Evolutionary conservation across 192 early-diverging fungal species (phyloP), one percentile per base, ranked within the genome.

Genomic region (Coemansia sp.): DNA sequence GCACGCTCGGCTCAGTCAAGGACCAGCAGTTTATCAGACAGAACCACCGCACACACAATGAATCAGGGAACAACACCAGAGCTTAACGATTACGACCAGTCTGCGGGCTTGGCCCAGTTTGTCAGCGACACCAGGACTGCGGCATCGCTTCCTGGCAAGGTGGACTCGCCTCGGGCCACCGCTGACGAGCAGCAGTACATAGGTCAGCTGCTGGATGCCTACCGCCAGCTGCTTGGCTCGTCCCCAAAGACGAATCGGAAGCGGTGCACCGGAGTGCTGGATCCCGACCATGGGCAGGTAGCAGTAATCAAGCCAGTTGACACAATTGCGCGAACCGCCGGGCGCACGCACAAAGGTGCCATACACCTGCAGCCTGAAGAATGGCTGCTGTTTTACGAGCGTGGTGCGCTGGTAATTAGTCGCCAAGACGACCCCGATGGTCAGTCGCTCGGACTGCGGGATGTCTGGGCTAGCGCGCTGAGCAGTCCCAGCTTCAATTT

Each of bases 361-460:
- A 46, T 55, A 5, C 20, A 54, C 23, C 50, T 75, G 15, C 25
- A 60, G 29, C 64, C 64, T 3, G 71, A 75, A 15, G 71, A 75
- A 29, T 75, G 64, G 60, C 35, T 75, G 27, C 15, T 64, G 34
- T 67, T 60, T 29, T 39, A 31, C 21, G 64, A 75, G 65, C 64
- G 65, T 8, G 71, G 71, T 0, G 12, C 40, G 2, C 53, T 75
- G 32, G 23, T 39, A 31, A 43, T 70, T 25, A 8, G 10, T 9
- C 12, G 9, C 10, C 34, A 41, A 8, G 29, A 40, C 20, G 52
- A 49, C 14, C 28, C 36, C 25, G n/a, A n/a, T n/a, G n/a, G n/a
- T 6, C 30, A 45, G 19, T 2, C 23, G 15, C 41, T 56, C 19
- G 35, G 34, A 15, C 10, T 20, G 8, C 14, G 8, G 7, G 53